These are phyloP conservation scores for Musa acuminata DNA, from an alignment of 176 grass and related monocot genomes.

Conservation along the genomic window DNA sequence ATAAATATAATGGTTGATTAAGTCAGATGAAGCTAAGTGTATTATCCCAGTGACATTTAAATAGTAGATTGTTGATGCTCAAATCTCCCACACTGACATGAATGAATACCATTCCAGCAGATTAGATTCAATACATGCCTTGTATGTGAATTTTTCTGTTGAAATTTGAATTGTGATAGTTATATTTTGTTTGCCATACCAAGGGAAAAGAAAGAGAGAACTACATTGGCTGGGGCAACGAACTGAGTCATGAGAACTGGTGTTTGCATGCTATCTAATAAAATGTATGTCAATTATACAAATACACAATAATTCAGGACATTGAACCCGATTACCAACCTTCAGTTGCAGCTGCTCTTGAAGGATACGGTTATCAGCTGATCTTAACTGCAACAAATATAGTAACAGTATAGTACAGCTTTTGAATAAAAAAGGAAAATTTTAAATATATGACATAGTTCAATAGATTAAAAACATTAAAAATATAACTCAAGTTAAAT, in stretches of 20 bases:
- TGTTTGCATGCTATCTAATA: neutral
- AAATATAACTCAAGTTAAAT: conserved; percentile 6
- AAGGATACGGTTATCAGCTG: conserved; percentile 90
- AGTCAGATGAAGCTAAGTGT: no score
- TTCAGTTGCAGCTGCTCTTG: conserved; percentile 84
- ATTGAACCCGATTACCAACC: conserved; percentile 21
- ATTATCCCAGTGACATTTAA: no score
- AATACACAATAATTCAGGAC: neutral
- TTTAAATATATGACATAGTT: neutral
- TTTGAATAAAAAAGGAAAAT: neutral
- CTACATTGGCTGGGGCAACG: no score
- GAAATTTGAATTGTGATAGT: neutral
- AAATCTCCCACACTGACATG: neutral
- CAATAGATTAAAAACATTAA: neutral
- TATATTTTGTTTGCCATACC: neutral
- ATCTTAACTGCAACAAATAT: conserved; percentile 55
- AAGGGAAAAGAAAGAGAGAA: neutral
- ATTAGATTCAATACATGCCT: no score
- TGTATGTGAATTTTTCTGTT: no score
- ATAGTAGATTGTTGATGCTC: neutral
- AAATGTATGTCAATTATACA: neutral
- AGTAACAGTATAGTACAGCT: conserved; percentile 10
- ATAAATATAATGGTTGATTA: no score
- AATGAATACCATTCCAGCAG: no score
- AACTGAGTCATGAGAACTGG: no score